Conservation (phyloP, 371 early-diverging fungal species). For the Amoeboaphelidium protococcarum region DNA sequence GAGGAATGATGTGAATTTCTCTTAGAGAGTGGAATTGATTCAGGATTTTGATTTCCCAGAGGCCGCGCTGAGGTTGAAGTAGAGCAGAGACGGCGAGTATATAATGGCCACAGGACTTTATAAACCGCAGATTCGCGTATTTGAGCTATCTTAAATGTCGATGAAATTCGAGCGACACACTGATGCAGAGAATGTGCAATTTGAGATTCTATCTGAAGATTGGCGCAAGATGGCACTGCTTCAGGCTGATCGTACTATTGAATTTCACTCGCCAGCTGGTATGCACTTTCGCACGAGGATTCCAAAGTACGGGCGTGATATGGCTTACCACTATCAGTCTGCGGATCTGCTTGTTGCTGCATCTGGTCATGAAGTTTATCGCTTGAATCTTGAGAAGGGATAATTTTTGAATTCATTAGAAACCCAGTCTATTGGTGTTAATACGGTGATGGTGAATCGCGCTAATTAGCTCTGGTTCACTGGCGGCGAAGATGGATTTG, state of each 20-base stretch:
- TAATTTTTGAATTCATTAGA: slow-evolving; percentile 59
- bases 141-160: slow-evolving; percentile 67
- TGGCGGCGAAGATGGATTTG: slow-evolving; percentile 57
- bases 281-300: slow-evolving; percentile 84
- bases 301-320: slow-evolving; percentile 75
- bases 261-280: slow-evolving; percentile 90
- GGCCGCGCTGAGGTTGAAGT: slow-evolving; percentile 56
- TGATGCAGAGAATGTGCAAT: slow-evolving; percentile 73
- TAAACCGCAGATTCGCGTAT: slow-evolving; percentile 91
- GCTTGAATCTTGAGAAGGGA: slow-evolving; percentile 85
- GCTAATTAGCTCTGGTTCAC: slow-evolving; percentile 75
- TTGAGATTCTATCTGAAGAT: slow-evolving; percentile 78
- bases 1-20: slow-evolving; percentile 71
- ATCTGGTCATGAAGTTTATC: slow-evolving; percentile 53
- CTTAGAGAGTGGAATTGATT: slow-evolving; percentile 66
- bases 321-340: slow-evolving; percentile 68
- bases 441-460: slow-evolving; percentile 32
- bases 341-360: slow-evolving; percentile 75
- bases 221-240: slow-evolving; percentile 87
- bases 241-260: slow-evolving; percentile 76
- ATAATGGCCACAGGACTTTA: slow-evolving; percentile 86
- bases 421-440: slow-evolving; percentile 51
- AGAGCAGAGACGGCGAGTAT: slow-evolving; percentile 58
- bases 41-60: slow-evolving; percentile 97
- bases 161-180: slow-evolving; percentile 96